Conservation (phyloP, 768 basidiomycete species). For the Asterophora parasitica region DNA sequence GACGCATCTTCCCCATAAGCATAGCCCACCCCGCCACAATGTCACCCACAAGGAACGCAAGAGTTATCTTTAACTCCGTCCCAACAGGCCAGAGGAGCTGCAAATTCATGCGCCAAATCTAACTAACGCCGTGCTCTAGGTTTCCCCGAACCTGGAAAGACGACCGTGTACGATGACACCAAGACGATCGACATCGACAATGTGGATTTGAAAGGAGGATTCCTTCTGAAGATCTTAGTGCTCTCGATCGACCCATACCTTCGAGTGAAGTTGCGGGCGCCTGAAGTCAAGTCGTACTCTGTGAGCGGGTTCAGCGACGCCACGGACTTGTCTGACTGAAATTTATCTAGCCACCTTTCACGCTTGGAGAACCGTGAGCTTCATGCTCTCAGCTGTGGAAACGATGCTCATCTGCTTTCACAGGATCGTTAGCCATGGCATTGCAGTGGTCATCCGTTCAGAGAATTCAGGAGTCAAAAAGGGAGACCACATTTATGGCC, state of each 20-base stretch:
- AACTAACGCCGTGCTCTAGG: constrained; percentile 17
- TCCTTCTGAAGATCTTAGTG: constrained; percentile 47
- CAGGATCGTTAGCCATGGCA: constrained; percentile 29
- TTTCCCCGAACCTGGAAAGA: constrained; percentile 41
- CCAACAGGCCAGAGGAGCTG: neutral
- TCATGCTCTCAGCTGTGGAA: neutral
- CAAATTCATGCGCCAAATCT: neutral
- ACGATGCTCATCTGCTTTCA: neutral
- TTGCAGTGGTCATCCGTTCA: constrained; percentile 43
- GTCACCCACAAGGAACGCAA: constrained; percentile 1
- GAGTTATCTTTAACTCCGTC: neutral
- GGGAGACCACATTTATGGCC: constrained; percentile 39
- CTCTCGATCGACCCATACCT: constrained; percentile 42
- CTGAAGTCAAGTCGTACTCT: constrained; percentile 22
- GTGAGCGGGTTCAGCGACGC: constrained; percentile 17
- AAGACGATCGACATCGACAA: constrained; percentile 47
- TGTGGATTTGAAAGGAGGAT: constrained; percentile 38
- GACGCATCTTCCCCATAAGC: constrained; percentile 20
- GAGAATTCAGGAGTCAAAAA: constrained; percentile 27
- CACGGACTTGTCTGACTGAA: neutral
- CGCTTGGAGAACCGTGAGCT: constrained; percentile 33
- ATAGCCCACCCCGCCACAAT: neutral
- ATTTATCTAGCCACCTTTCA: constrained; percentile 21
- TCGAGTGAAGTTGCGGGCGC: constrained; percentile 33
- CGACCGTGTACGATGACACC: constrained; percentile 38